These are phyloP conservation scores for Lolium rigidum DNA, from an alignment of 176 grass and related monocot genomes.

Conservation along the genomic window DNA sequence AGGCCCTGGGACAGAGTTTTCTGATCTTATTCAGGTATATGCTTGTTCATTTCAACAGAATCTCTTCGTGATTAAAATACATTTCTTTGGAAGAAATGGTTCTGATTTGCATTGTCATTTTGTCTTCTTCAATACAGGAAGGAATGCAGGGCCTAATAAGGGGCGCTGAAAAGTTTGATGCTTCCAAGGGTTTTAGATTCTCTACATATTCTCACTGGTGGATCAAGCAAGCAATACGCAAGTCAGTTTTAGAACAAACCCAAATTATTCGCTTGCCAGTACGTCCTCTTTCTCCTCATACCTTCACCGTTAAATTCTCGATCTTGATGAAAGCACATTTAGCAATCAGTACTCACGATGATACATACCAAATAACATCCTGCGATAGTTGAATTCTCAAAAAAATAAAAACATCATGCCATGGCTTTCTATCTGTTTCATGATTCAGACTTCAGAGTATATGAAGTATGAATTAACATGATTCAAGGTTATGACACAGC, in stretches of 20 bases:
- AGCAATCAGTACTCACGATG: background rate
- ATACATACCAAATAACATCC: background rate
- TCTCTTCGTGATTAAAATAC: background rate
- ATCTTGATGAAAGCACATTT: constrained; percentile 10
- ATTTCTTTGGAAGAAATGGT: background rate
- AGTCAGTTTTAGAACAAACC: constrained; percentile 70
- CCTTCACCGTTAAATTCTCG: background rate
- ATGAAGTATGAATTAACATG: background rate
- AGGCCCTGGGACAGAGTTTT: constrained; percentile 57
- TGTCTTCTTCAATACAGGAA: constrained; percentile 54
- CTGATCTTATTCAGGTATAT: constrained; percentile 94
- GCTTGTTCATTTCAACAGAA: background rate
- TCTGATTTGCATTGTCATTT: constrained; percentile 29
- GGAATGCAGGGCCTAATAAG: constrained; percentile 78
- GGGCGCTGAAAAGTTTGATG: constrained; percentile 90
- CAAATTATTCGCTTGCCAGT: constrained; percentile 86
- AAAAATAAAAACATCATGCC: too few relatives aligned
- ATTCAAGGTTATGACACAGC: background rate
- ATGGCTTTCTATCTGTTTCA: background rate
- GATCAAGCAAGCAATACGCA: constrained; percentile 93
- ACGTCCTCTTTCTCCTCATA: constrained; percentile 18
- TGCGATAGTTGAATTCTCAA: background rate
- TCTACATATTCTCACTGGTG: constrained; percentile 97
- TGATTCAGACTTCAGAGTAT: background rate
- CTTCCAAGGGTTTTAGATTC: constrained; percentile 89